Evolutionary conservation across 805 yeast species (phyloP), one percentile per base, ranked within the genome.

Genomic region (Wickerhamiella sergipiensis): DNA sequence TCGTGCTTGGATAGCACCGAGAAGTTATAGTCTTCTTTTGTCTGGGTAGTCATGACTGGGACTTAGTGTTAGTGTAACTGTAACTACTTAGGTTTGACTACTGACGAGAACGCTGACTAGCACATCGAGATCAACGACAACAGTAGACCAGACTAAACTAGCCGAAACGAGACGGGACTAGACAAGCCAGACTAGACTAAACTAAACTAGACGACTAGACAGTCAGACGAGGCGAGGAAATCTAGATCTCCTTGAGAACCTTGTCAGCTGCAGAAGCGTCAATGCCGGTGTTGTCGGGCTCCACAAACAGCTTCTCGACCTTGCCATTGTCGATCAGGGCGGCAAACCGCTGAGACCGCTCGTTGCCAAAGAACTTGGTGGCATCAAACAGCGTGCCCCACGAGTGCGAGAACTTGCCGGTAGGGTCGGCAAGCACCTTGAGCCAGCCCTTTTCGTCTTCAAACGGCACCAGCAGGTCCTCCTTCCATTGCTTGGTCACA

Each of bases 401-500:
- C 19, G 76, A 78, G 50, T 71, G 71, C 55, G 83, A 76, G 63
- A 87, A 85, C 48, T 78, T 81, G 23, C 83, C 95, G 50, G 71
- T 67, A n/a, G 92, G 81, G 66, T 88, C 96, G 43, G 95, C 86
- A 10, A 53, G 43, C 56, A 87, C 71, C 64, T 83, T 77, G 51
- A 75, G 73, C 50, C 81, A 67, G 50, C 69, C 66, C 18, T 49
- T 48, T 29, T 54, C 53, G 44, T 58, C 58, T 18, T 56, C 59
- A 26, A 51, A 57, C 9, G 59, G 61, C 13, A 50, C 52, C 15
- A 57, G 48, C 36, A 69, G 53, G 1, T 52, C 61, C 51, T 79
- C 75, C 44, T 77, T 78, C 95, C 95, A 88, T 0, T 92, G 89
- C 59, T 78, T 76, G 61, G 81, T 78, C 47, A 87, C 95, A 65